Percentiles rank a stretch among this genome's conserved stretches.
Conservation (phyloP, 2,329 filamentous ascomycete species). For the Stagonosporopsis tanaceti region DNA sequence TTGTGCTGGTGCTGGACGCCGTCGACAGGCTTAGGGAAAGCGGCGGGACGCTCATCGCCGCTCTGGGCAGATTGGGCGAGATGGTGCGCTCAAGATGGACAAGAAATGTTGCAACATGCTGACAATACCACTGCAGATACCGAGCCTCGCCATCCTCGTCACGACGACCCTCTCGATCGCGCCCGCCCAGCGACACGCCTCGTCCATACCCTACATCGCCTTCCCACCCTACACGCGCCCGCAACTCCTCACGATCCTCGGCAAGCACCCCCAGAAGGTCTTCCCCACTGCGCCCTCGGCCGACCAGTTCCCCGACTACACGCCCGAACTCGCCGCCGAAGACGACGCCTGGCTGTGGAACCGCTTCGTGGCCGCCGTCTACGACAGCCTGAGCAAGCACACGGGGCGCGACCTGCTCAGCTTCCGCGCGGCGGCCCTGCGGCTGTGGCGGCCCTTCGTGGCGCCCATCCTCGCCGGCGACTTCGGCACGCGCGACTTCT, state of each 20-base stretch:
- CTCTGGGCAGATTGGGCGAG: slow-evolving; percentile 82
- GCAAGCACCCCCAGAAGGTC: slow-evolving; percentile 57
- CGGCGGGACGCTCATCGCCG: slow-evolving; percentile 78
- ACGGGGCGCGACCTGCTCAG: slow-evolving; percentile 80
- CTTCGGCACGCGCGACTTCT: slow-evolving; percentile 80
- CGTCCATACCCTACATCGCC: slow-evolving; percentile 77
- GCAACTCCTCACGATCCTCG: slow-evolving; percentile 80
- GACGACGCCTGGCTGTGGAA: slow-evolving; percentile 76
- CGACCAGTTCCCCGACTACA: slow-evolving; percentile 57
- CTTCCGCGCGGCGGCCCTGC: slow-evolving; percentile 73
- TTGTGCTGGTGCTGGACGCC: slow-evolving; percentile 86
- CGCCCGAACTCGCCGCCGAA: slow-evolving; percentile 58
- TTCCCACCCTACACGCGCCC: slow-evolving; percentile 85
- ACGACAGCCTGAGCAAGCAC: slow-evolving; percentile 83
- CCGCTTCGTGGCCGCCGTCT: slow-evolving; percentile 82
- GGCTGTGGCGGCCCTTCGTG: slow-evolving; percentile 86
- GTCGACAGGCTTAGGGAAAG: slow-evolving; percentile 86
- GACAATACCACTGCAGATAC: slow-evolving; percentile 65
- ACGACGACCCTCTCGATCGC: slow-evolving; percentile 77
- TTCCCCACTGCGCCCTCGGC: slow-evolving; percentile 49
- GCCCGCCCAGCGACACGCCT: slow-evolving; percentile 69
- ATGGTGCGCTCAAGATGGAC: slow-evolving; percentile 62
- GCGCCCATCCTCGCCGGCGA: slow-evolving; percentile 78
- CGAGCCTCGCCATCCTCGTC: slow-evolving; percentile 77
- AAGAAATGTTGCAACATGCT: not conserved